Base-by-base conservation (phyloP, 495 filamentous ascomycete genomes). In the Extremus antarcticus region DNA sequence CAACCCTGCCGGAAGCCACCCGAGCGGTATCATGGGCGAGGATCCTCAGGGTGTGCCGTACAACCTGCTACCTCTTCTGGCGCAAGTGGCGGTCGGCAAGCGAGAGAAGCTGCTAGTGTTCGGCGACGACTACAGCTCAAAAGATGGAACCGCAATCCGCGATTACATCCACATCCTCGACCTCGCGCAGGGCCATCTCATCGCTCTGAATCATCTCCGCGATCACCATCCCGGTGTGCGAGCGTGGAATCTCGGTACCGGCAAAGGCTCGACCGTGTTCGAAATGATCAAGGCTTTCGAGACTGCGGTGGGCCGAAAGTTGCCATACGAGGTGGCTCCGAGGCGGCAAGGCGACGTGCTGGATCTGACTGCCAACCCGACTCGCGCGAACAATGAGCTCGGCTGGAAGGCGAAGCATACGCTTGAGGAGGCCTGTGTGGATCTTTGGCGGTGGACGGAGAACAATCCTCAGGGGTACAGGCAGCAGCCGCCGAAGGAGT, bases 171-270 rank as follows among this genome's bases (percentile, higher is more conserved):
- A 95, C 74, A 88, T 95, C 58, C 79, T 92, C 51, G 90, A 95
- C 64, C 81, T 95, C 40, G 86, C 94, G 20, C 78, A 80, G 60
- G 92, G 92, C 50, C 92, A 98, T 73, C 74, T 95, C 38, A 82
- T 87, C 43, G 92, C 92, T 22, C 83, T 98, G 59, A 87, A 94
- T 74, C 87, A 95, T 71, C 87, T 98, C 40, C 85, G 86, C 60
- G 77, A 85, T 52, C 77, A 91, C 66, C 86, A 94, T 67, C 94
- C 94, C 41, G 92, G 92, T 55, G 88, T 95, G 48, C 82, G 86
- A 55, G 91, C 90, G 54, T 98, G 94, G 94, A 98, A 98, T 74
- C 68, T 98, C 54, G 92, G 92, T 21, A 95, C 90, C n/a, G 92
- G 92, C 38, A 85, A 83, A 64, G 92, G 92, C 57, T 90, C 84